Base-by-base conservation (phyloP, 371 early-diverging fungal species). In the Lichtheimia ornata region DNA sequence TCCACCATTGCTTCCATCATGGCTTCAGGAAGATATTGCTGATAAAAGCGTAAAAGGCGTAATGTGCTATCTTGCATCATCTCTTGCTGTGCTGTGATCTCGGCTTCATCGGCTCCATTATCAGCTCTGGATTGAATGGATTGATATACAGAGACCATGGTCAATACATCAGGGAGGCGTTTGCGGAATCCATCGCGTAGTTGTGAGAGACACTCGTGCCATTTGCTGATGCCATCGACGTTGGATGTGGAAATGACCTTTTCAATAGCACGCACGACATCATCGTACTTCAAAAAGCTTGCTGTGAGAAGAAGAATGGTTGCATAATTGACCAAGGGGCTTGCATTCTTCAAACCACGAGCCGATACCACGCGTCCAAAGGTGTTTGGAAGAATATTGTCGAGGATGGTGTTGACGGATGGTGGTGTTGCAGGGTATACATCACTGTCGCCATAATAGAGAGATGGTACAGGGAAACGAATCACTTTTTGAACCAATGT, bases 131-230 rank as follows among this genome's bases (percentile, higher is more conserved):
- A 42, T 0, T 64, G 45, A 18, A 28, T 17, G 17, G 53, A 9
- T 56, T 62, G 18, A 49, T 56, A 63, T 18, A 63, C 74, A 4
- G 91, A 73, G 18, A 91, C 63, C 5, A 84, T 27, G 2, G 63
- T 82, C 47, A 89, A 88, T 18, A 92, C 74, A 62, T 93, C 94
- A 4, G 94, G 94, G 1, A 92, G 64, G 14, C 90, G 79, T 25
- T 87, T 77, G 52, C 88, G 77, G 40, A 92, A 70, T 18, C 89
- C 90, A 53, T 91, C 90, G 14, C 72, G 65, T 11, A 79, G 59
- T 20, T 51, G 60, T 2, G 65, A 68, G 9, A 77, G 18, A 27
- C 75, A 72, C n/a, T 63, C 65, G 50, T 57, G 53, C 82, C 82
- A 81, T 14, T 63, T 63, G 50, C 58, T 59, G 18, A 65, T 66